Base-by-base conservation (phyloP, 1,284 basidiomycete species). In the Sphaerobolus stellatus region DNA sequence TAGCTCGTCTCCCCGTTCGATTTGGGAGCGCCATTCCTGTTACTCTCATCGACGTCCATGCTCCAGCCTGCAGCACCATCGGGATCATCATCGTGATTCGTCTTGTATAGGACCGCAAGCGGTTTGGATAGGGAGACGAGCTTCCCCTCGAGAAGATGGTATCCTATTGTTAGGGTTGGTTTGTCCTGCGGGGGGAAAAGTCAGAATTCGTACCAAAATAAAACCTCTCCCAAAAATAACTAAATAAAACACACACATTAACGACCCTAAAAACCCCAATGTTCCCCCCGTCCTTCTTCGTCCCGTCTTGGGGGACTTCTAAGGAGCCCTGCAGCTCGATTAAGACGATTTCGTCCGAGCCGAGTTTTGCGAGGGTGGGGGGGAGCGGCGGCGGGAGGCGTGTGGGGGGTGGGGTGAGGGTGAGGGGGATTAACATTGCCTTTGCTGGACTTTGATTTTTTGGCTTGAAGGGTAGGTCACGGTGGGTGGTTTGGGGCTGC, bases 141-240 rank as follows among this genome's bases (percentile, higher is more conserved):
- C 65, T 90, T 92, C 46, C 94, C 94, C 66, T 97, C 94, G 1
- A 97, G 81, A 16, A 93, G 75, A 65, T 97, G 91, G 69, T 95
- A 87, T 6, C 93, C 93, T 54, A 97, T 88, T 58, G 81, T 74
- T 4, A 97, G 76, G 0, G 86, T 91, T 1, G 91, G 85, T 62
- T 88, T 89, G 59, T 84, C 84, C 86, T 92, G 61, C 6, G 41
- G 16, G 28, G 18, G 44, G 28, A 61, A 55, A n/a, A n/a, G n/a
- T n/a, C n/a, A n/a, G 25, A 44, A 2, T 47, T 7, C 13, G 18
- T 8, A 36, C 18, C 20, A n/a, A 24, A 24, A 34, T 29, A 30
- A 33, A n/a, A 24, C 50, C 48, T 56, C 53, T 57, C 68, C 50
- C 52, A 50, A 16, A 34, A 36, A 30, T 4, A 41, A 13, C 28